Conservation (phyloP, 129 eudicot species). For the Erigeron canadensis region DNA sequence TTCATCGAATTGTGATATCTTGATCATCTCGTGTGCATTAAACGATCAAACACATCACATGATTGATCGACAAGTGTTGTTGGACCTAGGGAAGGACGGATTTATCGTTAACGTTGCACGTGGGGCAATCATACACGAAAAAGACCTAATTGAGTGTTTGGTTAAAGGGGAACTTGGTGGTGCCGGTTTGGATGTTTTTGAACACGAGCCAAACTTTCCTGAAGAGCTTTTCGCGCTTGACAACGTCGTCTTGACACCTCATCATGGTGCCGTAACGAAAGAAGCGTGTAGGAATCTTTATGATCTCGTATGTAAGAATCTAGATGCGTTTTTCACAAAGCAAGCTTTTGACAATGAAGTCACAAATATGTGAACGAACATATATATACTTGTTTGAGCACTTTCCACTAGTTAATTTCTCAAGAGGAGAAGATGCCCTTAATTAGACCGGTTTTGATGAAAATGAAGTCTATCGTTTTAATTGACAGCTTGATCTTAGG, state of each 20-base stretch:
- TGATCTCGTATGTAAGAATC: constrained; percentile 47
- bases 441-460: no score
- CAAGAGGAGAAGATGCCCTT: no score
- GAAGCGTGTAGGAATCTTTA: constrained; percentile 45
- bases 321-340: constrained; percentile 67
- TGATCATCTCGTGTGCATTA: constrained; percentile 60
- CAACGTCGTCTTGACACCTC: constrained; percentile 75
- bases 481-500: no score
- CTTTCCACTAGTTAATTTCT: neutral
- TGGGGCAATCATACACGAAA: constrained; percentile 66
- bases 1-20: constrained; percentile 47
- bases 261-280: constrained; percentile 51
- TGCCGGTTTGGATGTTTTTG: constrained; percentile 90
- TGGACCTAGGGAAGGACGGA: constrained; percentile 60
- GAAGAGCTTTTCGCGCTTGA: constrained; percentile 52
- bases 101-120: constrained; percentile 61
- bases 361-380: neutral
- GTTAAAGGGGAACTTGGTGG: constrained; percentile 64
- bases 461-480: no score
- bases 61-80: constrained; percentile 55
- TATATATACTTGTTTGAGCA: neutral
- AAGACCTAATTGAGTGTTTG: constrained; percentile 58
- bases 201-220: constrained; percentile 58
- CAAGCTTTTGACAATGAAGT: constrained; percentile 43
- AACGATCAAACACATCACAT: constrained; percentile 59